These are phyloP conservation scores for Oleoguttula mirabilis DNA, from an alignment of 495 filamentous ascomycete species.

Conservation along the genomic window DNA sequence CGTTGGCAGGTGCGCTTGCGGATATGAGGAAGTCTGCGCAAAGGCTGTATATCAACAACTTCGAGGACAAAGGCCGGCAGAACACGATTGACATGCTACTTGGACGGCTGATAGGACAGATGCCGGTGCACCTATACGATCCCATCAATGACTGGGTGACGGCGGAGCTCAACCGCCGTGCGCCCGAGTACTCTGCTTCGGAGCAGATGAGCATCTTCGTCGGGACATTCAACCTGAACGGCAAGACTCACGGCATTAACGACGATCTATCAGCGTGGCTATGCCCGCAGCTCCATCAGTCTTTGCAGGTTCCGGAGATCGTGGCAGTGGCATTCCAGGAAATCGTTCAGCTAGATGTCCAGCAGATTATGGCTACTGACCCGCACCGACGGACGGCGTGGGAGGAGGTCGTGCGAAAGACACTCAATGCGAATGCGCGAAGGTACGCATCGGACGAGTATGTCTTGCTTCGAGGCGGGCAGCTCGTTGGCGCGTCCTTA, in stretches of 20 bases:
- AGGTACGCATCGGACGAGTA: conserved; percentile 58
- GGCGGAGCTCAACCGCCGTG: conserved; percentile 54
- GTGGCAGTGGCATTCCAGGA: conserved; percentile 91
- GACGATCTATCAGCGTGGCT: conserved; percentile 81
- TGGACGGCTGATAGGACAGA: conserved; percentile 70
- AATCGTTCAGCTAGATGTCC: conserved; percentile 89
- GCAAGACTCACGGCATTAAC: conserved; percentile 58
- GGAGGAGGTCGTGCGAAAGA: conserved; percentile 69
- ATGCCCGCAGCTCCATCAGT: conserved; percentile 41
- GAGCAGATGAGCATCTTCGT: conserved; percentile 54
- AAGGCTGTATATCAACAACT: conserved; percentile 91
- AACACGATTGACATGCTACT: conserved; percentile 88
- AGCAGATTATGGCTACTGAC: conserved; percentile 99
- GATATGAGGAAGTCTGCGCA: conserved; percentile 92
- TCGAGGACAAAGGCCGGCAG: conserved; percentile 83
- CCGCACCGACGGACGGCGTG: conserved; percentile 71
- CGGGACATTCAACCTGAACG: conserved; percentile 94
- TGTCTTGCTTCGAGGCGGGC: conserved; percentile 78
- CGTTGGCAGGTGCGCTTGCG: conserved; percentile 81
- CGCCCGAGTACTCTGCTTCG: conserved; percentile 36
- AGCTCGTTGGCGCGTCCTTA: conserved; percentile 86
- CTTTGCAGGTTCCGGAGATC: conserved; percentile 56
- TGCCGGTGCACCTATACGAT: conserved; percentile 76
- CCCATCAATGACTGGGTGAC: conserved; percentile 84
- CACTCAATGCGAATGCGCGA: conserved; percentile 58